Evolutionary conservation across 2,329 filamentous ascomycete genomes (phyloP).

Genomic region (Diaporthe humulicola): DNA sequence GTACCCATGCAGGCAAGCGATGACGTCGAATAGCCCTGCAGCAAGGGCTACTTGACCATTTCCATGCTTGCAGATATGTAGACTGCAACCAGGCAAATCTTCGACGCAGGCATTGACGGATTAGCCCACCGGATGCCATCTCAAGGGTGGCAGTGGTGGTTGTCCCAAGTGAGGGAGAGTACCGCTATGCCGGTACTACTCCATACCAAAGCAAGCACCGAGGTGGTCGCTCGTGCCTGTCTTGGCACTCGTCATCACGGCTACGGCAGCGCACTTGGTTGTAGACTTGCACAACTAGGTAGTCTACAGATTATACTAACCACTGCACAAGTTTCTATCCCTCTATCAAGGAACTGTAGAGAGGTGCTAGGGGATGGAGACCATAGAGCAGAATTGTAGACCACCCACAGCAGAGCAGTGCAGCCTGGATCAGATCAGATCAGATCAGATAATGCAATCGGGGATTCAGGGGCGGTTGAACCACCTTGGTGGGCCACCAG

Average conservation of each 20-base stretch:
- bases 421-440: background rate
- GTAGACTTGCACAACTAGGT: too few relatives aligned
- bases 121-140: background rate
- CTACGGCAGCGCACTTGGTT: background rate
- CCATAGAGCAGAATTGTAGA: too few relatives aligned
- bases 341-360: too few relatives aligned
- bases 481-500: background rate
- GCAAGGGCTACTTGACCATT: background rate
- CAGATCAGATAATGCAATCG: slow-evolving; percentile 5
- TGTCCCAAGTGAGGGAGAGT: background rate
- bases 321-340: background rate
- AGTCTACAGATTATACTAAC: background rate
- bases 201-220: background rate
- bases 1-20: slow-evolving; percentile 18
- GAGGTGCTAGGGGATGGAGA: too few relatives aligned
- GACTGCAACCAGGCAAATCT: background rate
- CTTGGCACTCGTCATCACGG: slow-evolving; percentile 24
- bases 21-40: slow-evolving; percentile 21
- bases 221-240: background rate
- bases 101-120: background rate
- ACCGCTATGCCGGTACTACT: background rate
- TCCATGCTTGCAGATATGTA: background rate
- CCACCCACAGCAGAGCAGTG: background rate
- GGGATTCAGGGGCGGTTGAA: slow-evolving; percentile 9
- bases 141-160: background rate